These are phyloP conservation scores for Thinopyrum elongatum DNA, from an alignment of 176 grass and related monocot species.

Conservation along the genomic window DNA sequence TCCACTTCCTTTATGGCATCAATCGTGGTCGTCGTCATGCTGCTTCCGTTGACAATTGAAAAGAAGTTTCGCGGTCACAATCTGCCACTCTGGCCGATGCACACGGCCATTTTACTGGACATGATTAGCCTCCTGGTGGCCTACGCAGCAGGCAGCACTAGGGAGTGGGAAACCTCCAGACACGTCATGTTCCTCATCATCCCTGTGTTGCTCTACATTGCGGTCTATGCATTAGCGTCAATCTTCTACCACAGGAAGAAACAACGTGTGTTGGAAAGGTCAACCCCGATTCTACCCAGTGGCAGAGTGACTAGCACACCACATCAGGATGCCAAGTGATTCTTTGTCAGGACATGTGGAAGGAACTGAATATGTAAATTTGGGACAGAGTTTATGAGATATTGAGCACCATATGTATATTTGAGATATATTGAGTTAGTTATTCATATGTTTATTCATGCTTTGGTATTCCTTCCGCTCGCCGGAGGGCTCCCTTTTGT, in stretches of 20 bases:
- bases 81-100: not conserved
- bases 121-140: constrained; percentile 20
- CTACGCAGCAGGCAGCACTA: constrained; percentile 28
- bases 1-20: not conserved
- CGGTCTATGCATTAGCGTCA: not conserved
- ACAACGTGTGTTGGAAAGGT: no score
- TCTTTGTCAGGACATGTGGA: no score
- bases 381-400: no score
- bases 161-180: not conserved
- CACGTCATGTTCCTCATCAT: constrained; percentile 1
- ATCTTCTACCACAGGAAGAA: not conserved
- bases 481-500: no score
- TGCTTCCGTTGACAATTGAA: no score
- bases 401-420: not conserved
- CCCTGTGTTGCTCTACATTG: not conserved
- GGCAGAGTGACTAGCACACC: no score
- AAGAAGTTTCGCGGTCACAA: not conserved
- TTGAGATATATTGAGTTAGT: not conserved
- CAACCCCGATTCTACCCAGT: no score
- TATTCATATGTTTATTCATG: not conserved
- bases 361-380: no score
- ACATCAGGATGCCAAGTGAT: no score
- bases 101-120: not conserved
- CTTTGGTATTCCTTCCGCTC: no score
- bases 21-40: not conserved